These are phyloP conservation scores for Gautieria morchelliformis DNA, from an alignment of 768 basidiomycete species.

Conservation along the genomic window DNA sequence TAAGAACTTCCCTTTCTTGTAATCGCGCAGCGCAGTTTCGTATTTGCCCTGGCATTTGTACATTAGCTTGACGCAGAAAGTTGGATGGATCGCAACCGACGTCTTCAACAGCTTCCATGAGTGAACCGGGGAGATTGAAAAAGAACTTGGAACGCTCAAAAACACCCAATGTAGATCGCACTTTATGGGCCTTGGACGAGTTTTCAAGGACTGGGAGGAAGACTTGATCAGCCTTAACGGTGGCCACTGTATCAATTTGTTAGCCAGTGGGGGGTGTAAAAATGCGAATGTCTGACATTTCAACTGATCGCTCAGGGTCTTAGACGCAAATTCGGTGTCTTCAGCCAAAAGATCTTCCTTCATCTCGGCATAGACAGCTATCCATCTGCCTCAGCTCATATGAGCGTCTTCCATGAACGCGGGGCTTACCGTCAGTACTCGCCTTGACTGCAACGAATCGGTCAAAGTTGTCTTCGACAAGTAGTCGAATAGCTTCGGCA, in stretches of 20 bases:
- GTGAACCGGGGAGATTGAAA: slow-evolving; percentile 91
- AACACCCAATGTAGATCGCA: slow-evolving; percentile 86
- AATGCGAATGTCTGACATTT: slow-evolving; percentile 49
- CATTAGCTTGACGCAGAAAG: background rate
- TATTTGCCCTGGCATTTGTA: slow-evolving; percentile 63
- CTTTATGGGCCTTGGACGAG: slow-evolving; percentile 84
- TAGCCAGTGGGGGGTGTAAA: background rate
- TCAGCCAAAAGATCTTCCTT: slow-evolving; percentile 73
- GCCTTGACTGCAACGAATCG: slow-evolving; percentile 96
- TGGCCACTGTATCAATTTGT: slow-evolving; percentile 49
- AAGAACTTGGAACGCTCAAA: slow-evolving; percentile 97
- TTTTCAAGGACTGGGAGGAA: slow-evolving; percentile 96
- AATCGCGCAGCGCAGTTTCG: slow-evolving; percentile 87
- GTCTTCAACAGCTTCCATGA: slow-evolving; percentile 82
- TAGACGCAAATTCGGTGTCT: slow-evolving; percentile 73
- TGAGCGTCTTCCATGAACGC: background rate
- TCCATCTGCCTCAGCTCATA: background rate
- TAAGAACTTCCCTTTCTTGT: slow-evolving; percentile 92
- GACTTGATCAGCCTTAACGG: slow-evolving; percentile 88
- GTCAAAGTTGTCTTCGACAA: slow-evolving; percentile 98
- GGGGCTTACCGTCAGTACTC: slow-evolving; percentile 73
- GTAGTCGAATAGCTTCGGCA: slow-evolving; percentile 86
- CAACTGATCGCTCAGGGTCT: slow-evolving; percentile 71
- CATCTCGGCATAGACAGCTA: slow-evolving; percentile 90
- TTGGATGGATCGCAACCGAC: slow-evolving; percentile 34